Percentiles rank a stretch among this genome's conserved stretches.
phyloP scores from a whole-genome alignment of 768 basidiomycete genomes.

The Leucocoprinus birnbaumii region DNA sequence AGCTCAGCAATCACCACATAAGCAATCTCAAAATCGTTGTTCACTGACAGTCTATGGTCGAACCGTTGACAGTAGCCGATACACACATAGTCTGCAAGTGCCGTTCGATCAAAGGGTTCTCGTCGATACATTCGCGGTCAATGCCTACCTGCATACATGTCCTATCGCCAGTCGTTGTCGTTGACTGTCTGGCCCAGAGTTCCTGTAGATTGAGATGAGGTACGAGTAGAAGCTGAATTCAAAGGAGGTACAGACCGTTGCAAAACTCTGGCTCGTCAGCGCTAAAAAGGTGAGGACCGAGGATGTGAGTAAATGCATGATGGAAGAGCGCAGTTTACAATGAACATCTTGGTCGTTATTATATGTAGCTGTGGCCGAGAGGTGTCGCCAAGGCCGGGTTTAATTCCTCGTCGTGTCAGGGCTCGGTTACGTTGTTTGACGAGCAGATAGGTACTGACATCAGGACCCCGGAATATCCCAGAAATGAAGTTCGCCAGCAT shows the following conservation, averaged over 20 bases:
- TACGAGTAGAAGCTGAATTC: not conserved
- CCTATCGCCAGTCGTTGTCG: conserved; percentile 22
- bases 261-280: no score
- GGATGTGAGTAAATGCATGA: no score
- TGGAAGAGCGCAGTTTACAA: not conserved
- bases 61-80: conserved; percentile 41
- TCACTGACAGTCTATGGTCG: conserved; percentile 40
- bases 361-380: not conserved
- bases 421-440: not conserved
- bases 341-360: not conserved
- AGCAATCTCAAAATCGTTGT: not conserved
- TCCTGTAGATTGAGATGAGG: not conserved
- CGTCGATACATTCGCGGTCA: not conserved
- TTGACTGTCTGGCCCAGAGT: not conserved
- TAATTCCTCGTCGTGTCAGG: not conserved
- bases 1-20: no score
- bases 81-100: conserved; percentile 44
- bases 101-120: conserved; percentile 1
- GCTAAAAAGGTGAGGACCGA: no score
- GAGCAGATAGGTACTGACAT: not conserved
- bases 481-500: no score
- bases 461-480: no score
- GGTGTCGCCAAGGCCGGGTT: conserved; percentile 5
- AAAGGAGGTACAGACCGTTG: not conserved
- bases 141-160: conserved; percentile 26